Percentiles rank a stretch among this genome's conserved stretches.
Conservation (phyloP, 1,139 yeast species). For the Geotrichum europaeum region DNA sequence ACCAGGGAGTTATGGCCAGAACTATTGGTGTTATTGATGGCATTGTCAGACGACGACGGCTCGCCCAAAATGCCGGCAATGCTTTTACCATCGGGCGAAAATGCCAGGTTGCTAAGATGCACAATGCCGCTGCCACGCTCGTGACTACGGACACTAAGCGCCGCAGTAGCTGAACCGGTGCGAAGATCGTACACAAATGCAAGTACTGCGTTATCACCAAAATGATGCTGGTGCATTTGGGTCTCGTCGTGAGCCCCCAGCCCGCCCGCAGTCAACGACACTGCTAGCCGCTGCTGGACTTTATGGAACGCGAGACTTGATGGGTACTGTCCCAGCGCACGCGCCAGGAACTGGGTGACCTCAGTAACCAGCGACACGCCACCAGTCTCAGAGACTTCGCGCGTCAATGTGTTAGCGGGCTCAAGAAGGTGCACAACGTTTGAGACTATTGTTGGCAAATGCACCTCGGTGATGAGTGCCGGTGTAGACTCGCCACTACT, state of each 20-base stretch:
- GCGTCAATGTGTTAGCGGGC: slow-evolving; percentile 22
- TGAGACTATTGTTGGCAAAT: slow-evolving; percentile 24
- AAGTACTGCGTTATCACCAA: slow-evolving; percentile 11
- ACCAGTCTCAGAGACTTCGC: slow-evolving; percentile 21
- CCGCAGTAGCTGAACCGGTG: slow-evolving; percentile 23
- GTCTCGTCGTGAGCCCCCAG: slow-evolving; percentile 11
- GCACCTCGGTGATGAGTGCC: slow-evolving; percentile 16
- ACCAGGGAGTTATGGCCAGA: slow-evolving; percentile 1
- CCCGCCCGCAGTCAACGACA: slow-evolving; percentile 13
- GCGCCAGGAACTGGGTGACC: slow-evolving; percentile 24
- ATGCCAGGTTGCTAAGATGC: slow-evolving; percentile 15
- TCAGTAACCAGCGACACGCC: slow-evolving; percentile 26
- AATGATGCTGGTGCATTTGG: background rate
- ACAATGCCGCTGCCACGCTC: background rate
- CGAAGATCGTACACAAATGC: slow-evolving; percentile 28
- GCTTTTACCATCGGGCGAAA: slow-evolving; percentile 27
- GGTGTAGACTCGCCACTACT: background rate
- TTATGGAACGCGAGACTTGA: slow-evolving; percentile 27
- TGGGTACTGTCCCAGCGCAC: slow-evolving; percentile 22
- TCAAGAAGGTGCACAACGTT: slow-evolving; percentile 26
- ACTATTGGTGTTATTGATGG: background rate
- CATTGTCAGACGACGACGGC: background rate
- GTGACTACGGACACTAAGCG: slow-evolving; percentile 17
- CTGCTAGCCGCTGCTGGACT: slow-evolving; percentile 28
- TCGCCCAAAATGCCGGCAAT: slow-evolving; percentile 21